Conservation (phyloP, 306 rosid genomes). For the Fragaria ananassa region DNA sequence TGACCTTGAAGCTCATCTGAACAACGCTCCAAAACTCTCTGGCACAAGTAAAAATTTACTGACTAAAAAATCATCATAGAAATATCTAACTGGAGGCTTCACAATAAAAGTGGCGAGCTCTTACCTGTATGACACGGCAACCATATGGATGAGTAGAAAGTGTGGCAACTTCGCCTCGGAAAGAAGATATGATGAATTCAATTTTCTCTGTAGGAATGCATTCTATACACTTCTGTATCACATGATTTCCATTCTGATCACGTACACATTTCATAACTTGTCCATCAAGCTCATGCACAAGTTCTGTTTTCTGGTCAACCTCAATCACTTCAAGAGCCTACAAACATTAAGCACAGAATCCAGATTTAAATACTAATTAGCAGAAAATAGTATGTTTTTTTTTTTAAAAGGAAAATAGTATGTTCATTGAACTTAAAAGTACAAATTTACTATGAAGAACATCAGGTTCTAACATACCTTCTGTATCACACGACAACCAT, state of each 20-base stretch:
- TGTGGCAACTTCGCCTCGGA: constrained; percentile 43
- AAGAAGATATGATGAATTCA: constrained; percentile 53
- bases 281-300: constrained; percentile 64
- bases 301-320: constrained; percentile 48
- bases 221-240: constrained; percentile 71
- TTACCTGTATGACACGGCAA: constrained; percentile 74
- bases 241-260: constrained; percentile 78
- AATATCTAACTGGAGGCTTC: constrained; percentile 5
- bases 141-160: constrained; percentile 75
- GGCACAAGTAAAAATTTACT: constrained; percentile 13
- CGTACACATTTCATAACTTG: constrained; percentile 63
- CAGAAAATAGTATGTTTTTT: background rate
- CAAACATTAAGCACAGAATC: constrained; percentile 15
- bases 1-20: constrained; percentile 47
- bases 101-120: constrained; percentile 4
- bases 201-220: constrained; percentile 51
- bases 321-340: constrained; percentile 68
- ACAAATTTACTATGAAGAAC: background rate
- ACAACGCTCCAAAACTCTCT: constrained; percentile 76
- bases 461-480: constrained; percentile 39
- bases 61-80: constrained; percentile 9
- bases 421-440: background rate
- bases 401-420: background rate
- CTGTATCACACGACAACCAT: constrained; percentile 80
- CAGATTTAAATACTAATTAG: background rate